Evolutionary conservation across 805 yeast species (phyloP).

Genomic region (Grigorovia humatica): DNA sequence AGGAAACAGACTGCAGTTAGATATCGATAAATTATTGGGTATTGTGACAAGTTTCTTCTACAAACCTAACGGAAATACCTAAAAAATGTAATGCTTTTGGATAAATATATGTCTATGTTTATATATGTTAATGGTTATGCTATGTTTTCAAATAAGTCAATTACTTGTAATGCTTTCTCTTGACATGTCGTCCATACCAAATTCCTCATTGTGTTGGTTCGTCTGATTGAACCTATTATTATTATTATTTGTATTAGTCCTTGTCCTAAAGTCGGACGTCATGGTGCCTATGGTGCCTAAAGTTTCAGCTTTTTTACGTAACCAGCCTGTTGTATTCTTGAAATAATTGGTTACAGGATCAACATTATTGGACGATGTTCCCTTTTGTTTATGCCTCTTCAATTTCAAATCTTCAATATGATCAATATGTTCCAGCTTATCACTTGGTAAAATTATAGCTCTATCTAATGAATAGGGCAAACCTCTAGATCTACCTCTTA

Average conservation of each 20-base stretch:
- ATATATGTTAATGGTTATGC: not conserved
- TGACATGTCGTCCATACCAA: conserved; percentile 1
- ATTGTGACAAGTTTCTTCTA: too few relatives aligned
- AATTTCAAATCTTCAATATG: conserved; percentile 36
- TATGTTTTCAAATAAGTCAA: not conserved
- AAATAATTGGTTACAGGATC: conserved; percentile 26
- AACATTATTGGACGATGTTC: conserved; percentile 1
- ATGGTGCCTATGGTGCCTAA: not conserved
- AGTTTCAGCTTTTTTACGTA: conserved; percentile 2
- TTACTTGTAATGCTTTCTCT: not conserved
- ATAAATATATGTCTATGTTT: too few relatives aligned
- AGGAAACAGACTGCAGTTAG: too few relatives aligned
- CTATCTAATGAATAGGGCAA: conserved; percentile 88
- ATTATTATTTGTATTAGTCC: not conserved
- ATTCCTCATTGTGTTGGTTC: not conserved
- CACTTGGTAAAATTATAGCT: conserved; percentile 79
- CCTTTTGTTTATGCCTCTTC: not conserved
- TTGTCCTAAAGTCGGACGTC: not conserved
- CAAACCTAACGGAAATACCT: too few relatives aligned
- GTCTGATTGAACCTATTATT: not conserved
- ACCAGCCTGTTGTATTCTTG: conserved; percentile 11
- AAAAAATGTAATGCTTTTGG: not conserved
- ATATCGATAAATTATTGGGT: too few relatives aligned
- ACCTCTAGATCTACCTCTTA: conserved; percentile 95
- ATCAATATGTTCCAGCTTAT: conserved; percentile 53